phyloP scores from a whole-genome alignment of 1,139 yeast genomes.

The Debaryomyces singareniensis region DNA sequence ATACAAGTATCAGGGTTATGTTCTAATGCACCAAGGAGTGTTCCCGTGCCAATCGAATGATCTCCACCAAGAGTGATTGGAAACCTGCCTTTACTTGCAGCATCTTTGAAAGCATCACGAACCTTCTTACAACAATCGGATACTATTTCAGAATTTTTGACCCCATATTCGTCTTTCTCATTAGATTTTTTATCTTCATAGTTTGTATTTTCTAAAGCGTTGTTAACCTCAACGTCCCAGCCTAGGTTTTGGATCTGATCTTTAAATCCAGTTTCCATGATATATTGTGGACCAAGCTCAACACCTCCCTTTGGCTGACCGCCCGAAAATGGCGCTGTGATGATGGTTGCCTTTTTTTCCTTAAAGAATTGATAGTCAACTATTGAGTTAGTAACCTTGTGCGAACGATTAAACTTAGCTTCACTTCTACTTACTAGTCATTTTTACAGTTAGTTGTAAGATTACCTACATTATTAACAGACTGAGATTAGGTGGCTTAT shows the following conservation, averaged over 20 bases:
- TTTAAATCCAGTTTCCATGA: conserved; percentile 66
- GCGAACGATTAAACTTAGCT: neutral
- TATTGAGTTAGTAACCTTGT: conserved; percentile 7
- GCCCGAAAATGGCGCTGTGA: conserved; percentile 90
- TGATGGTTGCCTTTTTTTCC: conserved; percentile 51
- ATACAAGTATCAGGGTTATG: conserved; percentile 84
- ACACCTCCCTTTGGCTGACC: conserved; percentile 95
- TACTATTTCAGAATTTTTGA: conserved; percentile 76
- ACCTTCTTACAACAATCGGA: conserved; percentile 64
- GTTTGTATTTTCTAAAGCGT: conserved; percentile 50
- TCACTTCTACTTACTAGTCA: neutral
- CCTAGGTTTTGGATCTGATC: conserved; percentile 60
- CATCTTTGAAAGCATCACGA: conserved; percentile 50
- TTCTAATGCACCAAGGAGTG: conserved; percentile 76
- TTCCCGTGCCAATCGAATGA: conserved; percentile 93
- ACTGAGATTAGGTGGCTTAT: no score
- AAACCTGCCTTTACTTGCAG: conserved; percentile 47
- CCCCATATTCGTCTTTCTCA: conserved; percentile 43
- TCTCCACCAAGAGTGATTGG: conserved; percentile 94
- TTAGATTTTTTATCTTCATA: conserved; percentile 36
- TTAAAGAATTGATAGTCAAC: conserved; percentile 47
- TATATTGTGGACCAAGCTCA: conserved; percentile 84
- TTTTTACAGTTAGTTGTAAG: no score
- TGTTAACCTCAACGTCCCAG: conserved; percentile 56
- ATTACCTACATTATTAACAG: no score